Base-by-base conservation (phyloP, 2,329 filamentous ascomycete genomes). In the Coniochaeta hoffmannii region DNA sequence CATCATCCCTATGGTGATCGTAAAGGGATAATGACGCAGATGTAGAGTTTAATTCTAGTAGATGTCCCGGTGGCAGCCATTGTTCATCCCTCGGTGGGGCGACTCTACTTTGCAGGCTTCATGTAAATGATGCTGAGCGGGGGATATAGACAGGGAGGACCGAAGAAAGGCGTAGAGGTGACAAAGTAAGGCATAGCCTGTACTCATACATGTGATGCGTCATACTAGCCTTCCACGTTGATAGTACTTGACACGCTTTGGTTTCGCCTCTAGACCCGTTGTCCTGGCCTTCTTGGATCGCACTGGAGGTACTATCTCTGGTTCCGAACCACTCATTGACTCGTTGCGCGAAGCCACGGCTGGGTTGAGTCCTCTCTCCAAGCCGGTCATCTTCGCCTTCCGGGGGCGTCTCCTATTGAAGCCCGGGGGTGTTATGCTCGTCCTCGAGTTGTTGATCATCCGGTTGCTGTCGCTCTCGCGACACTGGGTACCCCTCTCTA, bases 121-220 rank as follows among this genome's bases (percentile, higher is more conserved):
- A n/a, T n/a, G n/a, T n/a, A 32, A 32, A 8, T 32, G 30, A 32
- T 32, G 30, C 12, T 7, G 7, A 32, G 30, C 30, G 12, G 12
- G 12, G 7, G 30, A 32, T 7, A 8, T 12, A 12, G 30, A 12
- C 12, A 8, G 30, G 30, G 30, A 32, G 7, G 30, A 32, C 12
- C 30, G 30, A 8, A 12, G 12, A 8, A 7, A 19, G 17, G 8
- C 26, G 19, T 19, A 22, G 9, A 28, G 12, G 41, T 28, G n/a
- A 28, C 19, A n/a, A 46, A 19, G 7, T 32, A 50, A 32, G 41
- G 30, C 19, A 28, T 34, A 34, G 14, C 19, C 28, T 26, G n/a
- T n/a, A 5, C 15, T 68, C 59, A 71, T 46, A 71, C 58, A 7
- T 69, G 69, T 55, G 70, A 58, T 26, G 69, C 67, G 58, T 66